Conservation (phyloP, 352 stramenopile species). For the Sclerospora graminicola region DNA sequence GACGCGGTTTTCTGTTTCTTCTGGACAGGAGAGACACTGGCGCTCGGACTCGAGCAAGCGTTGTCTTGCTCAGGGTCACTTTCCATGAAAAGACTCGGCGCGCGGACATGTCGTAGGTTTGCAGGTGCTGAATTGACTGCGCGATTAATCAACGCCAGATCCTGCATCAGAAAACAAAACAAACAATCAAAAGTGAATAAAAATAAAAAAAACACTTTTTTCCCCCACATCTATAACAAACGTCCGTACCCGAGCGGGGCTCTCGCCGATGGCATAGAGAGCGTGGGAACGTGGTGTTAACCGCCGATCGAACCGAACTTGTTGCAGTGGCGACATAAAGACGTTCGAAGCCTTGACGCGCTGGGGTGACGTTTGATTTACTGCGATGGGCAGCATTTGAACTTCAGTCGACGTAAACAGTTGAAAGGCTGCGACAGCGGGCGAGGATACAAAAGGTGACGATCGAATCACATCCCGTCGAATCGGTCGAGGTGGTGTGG, state of each 20-base stretch:
- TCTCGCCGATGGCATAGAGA: slow-evolving; percentile 83
- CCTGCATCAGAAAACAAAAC: no score
- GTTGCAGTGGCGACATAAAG: slow-evolving; percentile 80
- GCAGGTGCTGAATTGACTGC: slow-evolving; percentile 42
- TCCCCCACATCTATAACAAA: no score
- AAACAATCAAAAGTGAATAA: neutral
- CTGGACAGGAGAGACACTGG: slow-evolving; percentile 3
- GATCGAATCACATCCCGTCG: slow-evolving; percentile 14
- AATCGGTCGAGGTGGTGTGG: slow-evolving; percentile 32
- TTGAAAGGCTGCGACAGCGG: slow-evolving; percentile 30
- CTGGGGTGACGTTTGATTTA: slow-evolving; percentile 72
- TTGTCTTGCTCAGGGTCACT: slow-evolving; percentile 22
- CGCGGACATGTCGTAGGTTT: slow-evolving; percentile 6
- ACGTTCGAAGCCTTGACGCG: slow-evolving; percentile 72
- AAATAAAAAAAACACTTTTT: no score
- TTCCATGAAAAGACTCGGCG: slow-evolving; percentile 18
- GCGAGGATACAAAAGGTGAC: slow-evolving; percentile 35
- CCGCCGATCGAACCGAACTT: slow-evolving; percentile 57
- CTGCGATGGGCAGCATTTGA: slow-evolving; percentile 63
- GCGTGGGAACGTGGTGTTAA: slow-evolving; percentile 72
- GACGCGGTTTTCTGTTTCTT: slow-evolving; percentile 23
- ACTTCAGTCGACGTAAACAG: slow-evolving; percentile 69
- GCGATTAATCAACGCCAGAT: slow-evolving; percentile 66
- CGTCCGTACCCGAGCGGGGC: slow-evolving; percentile 63
- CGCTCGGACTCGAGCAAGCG: slow-evolving; percentile 1